Evolutionary conservation across 2,329 filamentous ascomycete species (phyloP).

Genomic region (Aspergillus fijiensis): DNA sequence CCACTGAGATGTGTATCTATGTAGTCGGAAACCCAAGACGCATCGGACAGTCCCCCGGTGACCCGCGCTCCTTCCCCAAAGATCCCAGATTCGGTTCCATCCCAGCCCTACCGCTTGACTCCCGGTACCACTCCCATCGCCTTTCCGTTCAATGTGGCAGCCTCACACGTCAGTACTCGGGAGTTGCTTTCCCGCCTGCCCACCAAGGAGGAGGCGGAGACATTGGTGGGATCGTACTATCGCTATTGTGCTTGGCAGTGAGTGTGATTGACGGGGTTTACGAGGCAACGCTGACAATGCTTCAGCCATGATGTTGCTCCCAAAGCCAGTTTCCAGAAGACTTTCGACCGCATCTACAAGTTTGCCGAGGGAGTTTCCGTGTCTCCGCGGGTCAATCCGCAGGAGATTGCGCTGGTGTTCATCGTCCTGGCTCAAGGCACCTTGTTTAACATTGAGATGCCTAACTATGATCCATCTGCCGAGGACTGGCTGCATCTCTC

Average conservation of each 20-base stretch:
- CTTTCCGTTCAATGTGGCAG: not conserved
- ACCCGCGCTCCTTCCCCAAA: conserved; percentile 5
- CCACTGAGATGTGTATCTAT: not conserved
- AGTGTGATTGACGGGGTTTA: not conserved
- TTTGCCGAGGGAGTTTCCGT: not conserved
- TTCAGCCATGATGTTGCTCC: conserved; percentile 1
- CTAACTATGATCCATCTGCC: conserved; percentile 1
- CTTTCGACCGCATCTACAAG: not conserved
- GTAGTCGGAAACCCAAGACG: conserved; percentile 5
- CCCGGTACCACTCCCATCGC: not conserved
- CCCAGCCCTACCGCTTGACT: not conserved
- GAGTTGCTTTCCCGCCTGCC: conserved; percentile 3
- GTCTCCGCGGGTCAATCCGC: not conserved
- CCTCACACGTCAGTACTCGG: not conserved
- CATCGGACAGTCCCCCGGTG: not conserved
- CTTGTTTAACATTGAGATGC: conserved; percentile 5
- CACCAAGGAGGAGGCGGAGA: not conserved
- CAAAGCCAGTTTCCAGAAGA: conserved; percentile 1
- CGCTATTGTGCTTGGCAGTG: conserved; percentile 6
- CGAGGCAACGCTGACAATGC: not conserved
- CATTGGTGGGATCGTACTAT: conserved; percentile 4
- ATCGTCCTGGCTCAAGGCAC: conserved; percentile 4
- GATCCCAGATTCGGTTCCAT: not conserved
- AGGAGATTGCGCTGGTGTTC: conserved; percentile 4
- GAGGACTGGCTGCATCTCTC: conserved; percentile 5